These are phyloP conservation scores for Lunularia cruciata DNA, from an alignment of 225 moss, liverwort and hornwort species.

Conservation along the genomic window DNA sequence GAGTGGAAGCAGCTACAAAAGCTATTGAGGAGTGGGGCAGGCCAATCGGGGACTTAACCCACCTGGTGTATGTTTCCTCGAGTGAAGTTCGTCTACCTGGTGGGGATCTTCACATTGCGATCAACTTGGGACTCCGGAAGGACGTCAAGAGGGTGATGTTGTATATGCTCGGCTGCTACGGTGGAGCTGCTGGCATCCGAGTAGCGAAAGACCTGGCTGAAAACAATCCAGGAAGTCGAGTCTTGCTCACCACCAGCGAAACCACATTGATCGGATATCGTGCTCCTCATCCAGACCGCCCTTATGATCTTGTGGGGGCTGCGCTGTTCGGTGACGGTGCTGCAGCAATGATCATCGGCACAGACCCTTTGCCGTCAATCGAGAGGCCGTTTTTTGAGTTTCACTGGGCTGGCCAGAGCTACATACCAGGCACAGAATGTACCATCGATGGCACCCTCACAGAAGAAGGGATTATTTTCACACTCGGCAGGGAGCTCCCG, in stretches of 20 bases:
- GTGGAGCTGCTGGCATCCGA: slow-evolving; percentile 80
- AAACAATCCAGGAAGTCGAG: slow-evolving; percentile 73
- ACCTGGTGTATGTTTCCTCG: slow-evolving; percentile 88
- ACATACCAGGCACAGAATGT: slow-evolving; percentile 55
- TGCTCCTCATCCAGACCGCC: slow-evolving; percentile 63
- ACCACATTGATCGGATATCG: slow-evolving; percentile 88
- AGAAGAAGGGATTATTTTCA: slow-evolving; percentile 84
- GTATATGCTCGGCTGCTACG: slow-evolving; percentile 93
- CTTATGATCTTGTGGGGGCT: slow-evolving; percentile 93
- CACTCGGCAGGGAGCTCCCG: slow-evolving; percentile 78
- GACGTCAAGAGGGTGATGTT: slow-evolving; percentile 85
- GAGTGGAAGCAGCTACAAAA: slow-evolving; percentile 61
- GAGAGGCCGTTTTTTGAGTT: slow-evolving; percentile 81
- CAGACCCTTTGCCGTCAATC: slow-evolving; percentile 62
- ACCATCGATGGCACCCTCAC: slow-evolving; percentile 76
- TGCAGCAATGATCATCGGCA: slow-evolving; percentile 78
- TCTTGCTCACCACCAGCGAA: slow-evolving; percentile 78
- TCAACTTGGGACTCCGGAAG: slow-evolving; percentile 58
- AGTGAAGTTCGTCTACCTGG: slow-evolving; percentile 92
- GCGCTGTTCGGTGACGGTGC: slow-evolving; percentile 99
- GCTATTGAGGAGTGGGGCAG: slow-evolving; percentile 87
- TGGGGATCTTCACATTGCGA: slow-evolving; percentile 73
- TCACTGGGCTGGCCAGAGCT: slow-evolving; percentile 72
- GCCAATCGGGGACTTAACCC: slow-evolving; percentile 59
- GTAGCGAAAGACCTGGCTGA: slow-evolving; percentile 89